Evolutionary conservation across 495 filamentous ascomycete species (phyloP).

Genomic region (Podospora conica): DNA sequence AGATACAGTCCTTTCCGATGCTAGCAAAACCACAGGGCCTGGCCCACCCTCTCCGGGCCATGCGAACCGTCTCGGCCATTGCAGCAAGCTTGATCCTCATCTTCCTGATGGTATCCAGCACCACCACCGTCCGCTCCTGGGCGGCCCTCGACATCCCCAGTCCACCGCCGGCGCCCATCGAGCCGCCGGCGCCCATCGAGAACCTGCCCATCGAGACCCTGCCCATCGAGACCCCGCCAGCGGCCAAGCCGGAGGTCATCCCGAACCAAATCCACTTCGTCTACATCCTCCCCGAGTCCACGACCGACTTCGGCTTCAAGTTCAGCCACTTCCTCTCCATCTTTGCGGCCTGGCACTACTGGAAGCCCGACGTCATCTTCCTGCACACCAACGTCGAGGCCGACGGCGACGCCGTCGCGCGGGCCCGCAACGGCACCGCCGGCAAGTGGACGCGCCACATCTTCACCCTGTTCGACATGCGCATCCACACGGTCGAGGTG

Average conservation of each 20-base stretch:
- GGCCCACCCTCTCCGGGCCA: too few species aligned
- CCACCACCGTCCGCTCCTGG: too few species aligned
- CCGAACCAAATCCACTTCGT: constrained; percentile 20
- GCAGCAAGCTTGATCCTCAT: too few species aligned
- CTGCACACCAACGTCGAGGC: constrained; percentile 45
- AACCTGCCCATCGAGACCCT: too few species aligned
- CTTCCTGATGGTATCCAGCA: too few species aligned
- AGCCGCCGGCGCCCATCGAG: too few species aligned
- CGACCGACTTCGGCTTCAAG: constrained; percentile 14
- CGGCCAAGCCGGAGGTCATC: constrained; percentile 5
- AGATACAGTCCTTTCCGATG: too few species aligned
- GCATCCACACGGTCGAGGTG: constrained; percentile 4
- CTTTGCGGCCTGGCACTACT: constrained; percentile 10
- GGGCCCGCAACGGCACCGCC: constrained; percentile 42
- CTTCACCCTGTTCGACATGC: constrained; percentile 7
- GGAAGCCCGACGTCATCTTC: constrained; percentile 11
- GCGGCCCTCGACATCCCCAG: too few species aligned
- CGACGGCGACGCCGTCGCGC: constrained; percentile 17
- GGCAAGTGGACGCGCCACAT: constrained; percentile 25
- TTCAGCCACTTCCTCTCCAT: constrained; percentile 22
- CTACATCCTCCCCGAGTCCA: constrained; percentile 13
- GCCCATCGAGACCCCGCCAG: too few species aligned
- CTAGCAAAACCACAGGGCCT: too few species aligned
- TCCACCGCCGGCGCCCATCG: too few species aligned
- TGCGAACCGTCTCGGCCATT: too few species aligned